Evolutionary conservation across 805 yeast genomes (phyloP), one percentile per base, ranked within the genome.

Genomic region (Wickerhamomyces bisporus): DNA sequence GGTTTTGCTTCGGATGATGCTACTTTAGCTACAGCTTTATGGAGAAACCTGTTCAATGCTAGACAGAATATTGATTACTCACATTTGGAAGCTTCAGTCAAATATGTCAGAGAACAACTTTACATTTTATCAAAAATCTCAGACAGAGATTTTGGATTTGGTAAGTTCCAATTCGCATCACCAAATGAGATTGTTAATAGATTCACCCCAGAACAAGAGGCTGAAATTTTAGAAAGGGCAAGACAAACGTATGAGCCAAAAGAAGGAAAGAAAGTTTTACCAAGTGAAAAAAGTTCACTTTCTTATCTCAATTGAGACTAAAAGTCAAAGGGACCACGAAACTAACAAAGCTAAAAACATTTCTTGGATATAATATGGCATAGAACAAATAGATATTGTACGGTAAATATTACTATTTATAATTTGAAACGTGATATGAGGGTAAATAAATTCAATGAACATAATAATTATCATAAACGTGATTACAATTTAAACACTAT

Each of bases 31-130:
- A 74, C 79, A 23, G 91, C 94, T 1, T 57, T 84, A 25, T 85
- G 94, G 94, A 79, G 98, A 71, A 93, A 93, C 59, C 64, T 93
- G 43, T 93, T 89, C 64, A 84, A 85, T 49, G 95, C 93, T 40
- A 81, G 85, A 60, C 77, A 78, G 30, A 79, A 86, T 47, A 78
- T 82, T 15, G 96, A 91, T 61, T 70, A 82, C 61, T 78, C 84
- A 40, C 87, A 87, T 44, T 66, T 93, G 31, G 97, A 89, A 60
- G 89, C 93, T 12, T 70, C 85, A 49, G 86, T 89, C n/a, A 86
- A 86, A 46, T 93, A 91, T 57, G 81, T 87, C 20, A 79, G 97
- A 59, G 81, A 86, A 50, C 96, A 93, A 58, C 65, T 93, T 35
- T 93, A 89, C 56, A 91, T 93, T 13, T 66, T 93, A 53, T 83